A percentile compares a stretch with the other conserved stretches of the same genome.
phyloP scores from a whole-genome alignment of 2,329 filamentous ascomycete species.

The Fusarium anthophilum region DNA sequence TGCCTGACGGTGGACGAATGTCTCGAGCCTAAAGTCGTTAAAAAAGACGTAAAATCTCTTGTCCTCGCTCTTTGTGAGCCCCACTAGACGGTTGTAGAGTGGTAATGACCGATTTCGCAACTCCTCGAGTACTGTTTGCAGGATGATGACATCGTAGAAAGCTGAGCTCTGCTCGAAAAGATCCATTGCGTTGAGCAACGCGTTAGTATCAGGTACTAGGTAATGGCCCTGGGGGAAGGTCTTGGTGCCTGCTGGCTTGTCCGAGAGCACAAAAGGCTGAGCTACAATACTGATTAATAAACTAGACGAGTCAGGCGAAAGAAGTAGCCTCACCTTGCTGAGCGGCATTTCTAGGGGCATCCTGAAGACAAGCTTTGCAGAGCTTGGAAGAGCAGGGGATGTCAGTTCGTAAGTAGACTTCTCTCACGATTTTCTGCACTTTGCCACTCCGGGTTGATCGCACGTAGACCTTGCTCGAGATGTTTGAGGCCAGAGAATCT shows the following conservation, averaged over 20 bases:
- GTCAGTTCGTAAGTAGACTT: slow-evolving; percentile 94
- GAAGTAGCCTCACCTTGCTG: slow-evolving; percentile 70
- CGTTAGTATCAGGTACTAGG: slow-evolving; percentile 95
- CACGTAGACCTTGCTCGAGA: slow-evolving; percentile 96
- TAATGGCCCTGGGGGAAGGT: slow-evolving; percentile 89
- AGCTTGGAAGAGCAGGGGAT: slow-evolving; percentile 96
- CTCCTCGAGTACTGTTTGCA: slow-evolving; percentile 97
- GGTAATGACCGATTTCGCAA: slow-evolving; percentile 92
- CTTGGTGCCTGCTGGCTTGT: slow-evolving; percentile 85
- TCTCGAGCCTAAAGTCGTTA: slow-evolving; percentile 96
- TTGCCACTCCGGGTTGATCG: slow-evolving; percentile 95
- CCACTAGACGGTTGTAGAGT: slow-evolving; percentile 91
- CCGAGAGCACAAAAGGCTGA: slow-evolving; percentile 86
- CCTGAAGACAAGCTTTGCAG: slow-evolving; percentile 78
- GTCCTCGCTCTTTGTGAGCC: slow-evolving; percentile 91
- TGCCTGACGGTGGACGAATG: slow-evolving; percentile 77
- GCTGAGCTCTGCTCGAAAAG: slow-evolving; percentile 91
- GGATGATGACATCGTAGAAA: slow-evolving; percentile 95
- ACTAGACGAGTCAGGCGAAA: not conserved
- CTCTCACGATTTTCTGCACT: slow-evolving; percentile 97
- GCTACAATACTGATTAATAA: slow-evolving; percentile 57
- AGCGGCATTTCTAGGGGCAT: slow-evolving; percentile 80
- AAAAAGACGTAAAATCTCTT: slow-evolving; percentile 99
- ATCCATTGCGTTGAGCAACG: slow-evolving; percentile 94
- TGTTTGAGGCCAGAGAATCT: slow-evolving; percentile 71